Conservation (phyloP, 495 filamentous ascomycete genomes). For the Xylaria palmicola region DNA sequence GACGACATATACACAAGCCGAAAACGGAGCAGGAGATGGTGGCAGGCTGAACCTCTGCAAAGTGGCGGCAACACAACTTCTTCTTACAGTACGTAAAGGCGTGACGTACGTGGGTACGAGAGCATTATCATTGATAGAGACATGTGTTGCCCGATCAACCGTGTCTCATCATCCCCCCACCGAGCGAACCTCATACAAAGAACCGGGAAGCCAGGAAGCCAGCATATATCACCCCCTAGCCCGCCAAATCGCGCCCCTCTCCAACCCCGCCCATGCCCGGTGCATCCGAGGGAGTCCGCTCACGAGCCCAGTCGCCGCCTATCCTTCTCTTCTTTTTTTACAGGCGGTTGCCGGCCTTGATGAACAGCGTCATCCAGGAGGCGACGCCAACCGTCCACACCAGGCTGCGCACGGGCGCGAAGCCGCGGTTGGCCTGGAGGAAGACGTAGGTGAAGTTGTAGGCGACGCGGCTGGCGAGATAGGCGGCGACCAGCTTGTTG, state of each 20-base stretch:
- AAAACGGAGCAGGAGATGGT: too few relatives aligned
- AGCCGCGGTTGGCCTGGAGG: conserved; percentile 31
- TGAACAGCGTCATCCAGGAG: conserved; percentile 36
- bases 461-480: conserved; percentile 35
- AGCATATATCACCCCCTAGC: too few relatives aligned
- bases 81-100: too few relatives aligned
- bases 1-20: too few relatives aligned
- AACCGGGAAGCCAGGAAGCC: too few relatives aligned
- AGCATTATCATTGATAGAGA: not conserved
- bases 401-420: conserved; percentile 35
- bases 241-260: not conserved
- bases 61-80: not conserved
- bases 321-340: not conserved
- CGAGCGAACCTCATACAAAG: not conserved
- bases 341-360: conserved; percentile 37
- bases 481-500: conserved; percentile 39
- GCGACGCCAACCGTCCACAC: conserved; percentile 34
- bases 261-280: not conserved
- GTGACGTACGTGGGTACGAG: not conserved
- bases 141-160: not conserved
- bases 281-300: too few relatives aligned
- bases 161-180: not conserved
- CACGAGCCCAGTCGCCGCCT: too few relatives aligned
- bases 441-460: conserved; percentile 45
- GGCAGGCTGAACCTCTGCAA: too few relatives aligned